Evolutionary conservation across 306 rosid species (phyloP), one percentile per base, ranked within the genome.

Genomic region (Hylodesmum podocarpum): DNA sequence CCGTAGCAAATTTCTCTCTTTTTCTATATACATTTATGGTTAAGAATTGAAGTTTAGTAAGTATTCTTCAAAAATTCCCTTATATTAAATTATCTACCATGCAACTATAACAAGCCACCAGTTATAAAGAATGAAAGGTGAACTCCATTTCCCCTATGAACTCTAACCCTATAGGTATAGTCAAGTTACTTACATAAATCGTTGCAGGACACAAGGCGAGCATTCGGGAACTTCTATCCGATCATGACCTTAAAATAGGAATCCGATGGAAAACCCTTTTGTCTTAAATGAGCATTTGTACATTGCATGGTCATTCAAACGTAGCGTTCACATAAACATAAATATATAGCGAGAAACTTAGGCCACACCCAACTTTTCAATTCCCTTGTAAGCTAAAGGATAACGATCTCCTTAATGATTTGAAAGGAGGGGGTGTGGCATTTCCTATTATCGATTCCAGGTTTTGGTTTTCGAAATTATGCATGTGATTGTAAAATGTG

Each of bases 151-250:
- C 77, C 82, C 72, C 70, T 70, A 78, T 28, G 31, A 84, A 78
- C 81, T 88, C 80, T 83, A 87, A 80, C 70, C 73, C 83, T 86
- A n/a, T n/a, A 81, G 89, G 84, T 50, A n/a, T n/a, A 21, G 80
- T 65, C 54, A 57, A 76, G 53, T 66, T 72, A 37, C 63, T 33
- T 72, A 63, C 78, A 79, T 63, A 71, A 73, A 80, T 58, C 16
- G 75, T 51, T 76, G 70, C 84, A 87, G 49, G 78, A 84, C 81
- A 80, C 80, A 79, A 83, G 81, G 81, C 63, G 39, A 66, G 73
- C 80, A 62, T 84, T 83, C 61, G 81, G 70, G 24, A 37, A 67
- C 74, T 74, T 74, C 53, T 39, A 67, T 79, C 15, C 51, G 66
- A 84, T 81, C 11, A 9, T 79, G 70, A 34, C 82, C 50, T 70